Evolutionary conservation across 257 asterid species (phyloP).

Genomic region (Nicotiana attenuata): DNA sequence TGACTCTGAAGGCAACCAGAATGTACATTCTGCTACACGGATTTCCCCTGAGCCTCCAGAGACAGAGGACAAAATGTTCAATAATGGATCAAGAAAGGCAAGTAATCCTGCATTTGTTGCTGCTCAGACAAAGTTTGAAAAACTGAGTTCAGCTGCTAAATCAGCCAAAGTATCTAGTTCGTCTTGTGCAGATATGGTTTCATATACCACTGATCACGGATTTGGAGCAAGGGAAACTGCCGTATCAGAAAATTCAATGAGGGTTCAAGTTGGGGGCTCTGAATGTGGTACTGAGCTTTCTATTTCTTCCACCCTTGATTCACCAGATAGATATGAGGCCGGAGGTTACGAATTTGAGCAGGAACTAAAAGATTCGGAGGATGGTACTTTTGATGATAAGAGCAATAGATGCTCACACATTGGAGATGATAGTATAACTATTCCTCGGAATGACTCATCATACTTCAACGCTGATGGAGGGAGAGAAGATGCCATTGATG

Average conservation of each 20-base stretch:
- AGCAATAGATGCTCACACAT: slow-evolving; percentile 25
- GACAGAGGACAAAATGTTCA: slow-evolving; percentile 34
- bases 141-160: slow-evolving; percentile 42
- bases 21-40: slow-evolving; percentile 13
- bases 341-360: slow-evolving; percentile 38
- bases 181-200: slow-evolving; percentile 30
- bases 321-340: slow-evolving; percentile 62
- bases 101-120: slow-evolving; percentile 85
- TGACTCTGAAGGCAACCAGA: slow-evolving; percentile 27
- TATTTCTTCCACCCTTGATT: slow-evolving; percentile 78
- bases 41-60: slow-evolving; percentile 26
- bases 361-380: slow-evolving; percentile 33
- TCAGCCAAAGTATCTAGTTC: slow-evolving; percentile 36
- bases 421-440: slow-evolving; percentile 26
- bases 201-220: slow-evolving; percentile 33
- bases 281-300: slow-evolving; percentile 89
- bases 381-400: slow-evolving; percentile 26
- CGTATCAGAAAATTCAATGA: slow-evolving; percentile 31
- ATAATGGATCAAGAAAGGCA: slow-evolving; percentile 44
- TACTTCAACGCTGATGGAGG: slow-evolving; percentile 29
- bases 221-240: slow-evolving; percentile 32
- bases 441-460: slow-evolving; percentile 22
- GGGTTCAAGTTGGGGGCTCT: slow-evolving; percentile 56
- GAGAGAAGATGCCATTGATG: slow-evolving; percentile 22
- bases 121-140: slow-evolving; percentile 87